phyloP scores from a whole-genome alignment of 352 stramenopile species.

The Phytophthora pluvialis region DNA sequence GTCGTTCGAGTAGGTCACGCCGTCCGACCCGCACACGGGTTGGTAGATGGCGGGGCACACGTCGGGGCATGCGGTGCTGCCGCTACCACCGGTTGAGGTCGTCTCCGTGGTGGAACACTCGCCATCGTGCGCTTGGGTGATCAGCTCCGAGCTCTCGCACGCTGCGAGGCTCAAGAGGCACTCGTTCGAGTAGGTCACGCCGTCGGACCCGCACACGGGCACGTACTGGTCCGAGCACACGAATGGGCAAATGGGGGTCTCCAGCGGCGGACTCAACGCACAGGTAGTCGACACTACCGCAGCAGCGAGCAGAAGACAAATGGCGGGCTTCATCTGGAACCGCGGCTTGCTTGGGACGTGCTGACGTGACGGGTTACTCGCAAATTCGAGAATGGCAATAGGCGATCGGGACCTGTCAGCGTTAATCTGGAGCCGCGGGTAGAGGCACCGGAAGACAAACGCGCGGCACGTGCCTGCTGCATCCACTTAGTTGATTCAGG shows the following conservation, averaged over 20 bases:
- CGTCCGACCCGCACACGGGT: conserved; percentile 54
- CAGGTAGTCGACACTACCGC: background rate
- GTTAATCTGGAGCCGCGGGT: background rate
- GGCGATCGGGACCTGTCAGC: background rate
- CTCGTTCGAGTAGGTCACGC: conserved; percentile 28
- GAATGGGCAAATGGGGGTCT: conserved; percentile 1
- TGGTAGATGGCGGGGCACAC: conserved; percentile 43
- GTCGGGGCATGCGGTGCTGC: conserved; percentile 4
- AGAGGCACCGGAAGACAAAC: background rate
- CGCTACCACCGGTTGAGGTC: conserved; percentile 3
- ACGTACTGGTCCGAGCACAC: conserved; percentile 5
- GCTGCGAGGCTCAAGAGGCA: conserved; percentile 18
- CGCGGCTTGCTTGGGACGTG: background rate
- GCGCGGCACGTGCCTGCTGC: background rate
- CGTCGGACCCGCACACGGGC: conserved; percentile 26
- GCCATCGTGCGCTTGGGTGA: conserved; percentile 20
- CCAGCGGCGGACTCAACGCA: background rate
- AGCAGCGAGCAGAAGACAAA: conserved; percentile 10
- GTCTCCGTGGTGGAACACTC: conserved; percentile 1
- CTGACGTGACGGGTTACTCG: background rate
- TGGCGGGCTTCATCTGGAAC: conserved; percentile 10
- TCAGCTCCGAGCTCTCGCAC: conserved; percentile 13
- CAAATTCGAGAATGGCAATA: conserved; percentile 7
- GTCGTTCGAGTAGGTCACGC: conserved; percentile 43
- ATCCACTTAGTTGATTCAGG: conserved; percentile 11